Conservation (phyloP, 768 basidiomycete species). For the Leucocoprinus leucothites region DNA sequence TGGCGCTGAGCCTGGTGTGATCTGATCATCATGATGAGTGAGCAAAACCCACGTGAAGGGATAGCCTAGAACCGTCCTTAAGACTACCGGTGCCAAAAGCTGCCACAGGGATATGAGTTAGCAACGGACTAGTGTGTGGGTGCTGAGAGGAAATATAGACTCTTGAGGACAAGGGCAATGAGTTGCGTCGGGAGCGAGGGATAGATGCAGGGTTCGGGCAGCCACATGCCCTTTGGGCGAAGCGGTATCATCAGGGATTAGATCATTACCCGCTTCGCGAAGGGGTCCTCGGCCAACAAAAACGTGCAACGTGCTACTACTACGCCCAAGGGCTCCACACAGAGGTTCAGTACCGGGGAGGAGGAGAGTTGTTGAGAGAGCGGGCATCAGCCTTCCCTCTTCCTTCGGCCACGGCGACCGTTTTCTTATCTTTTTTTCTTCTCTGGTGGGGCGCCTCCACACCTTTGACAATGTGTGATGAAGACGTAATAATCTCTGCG, state of each 20-base stretch:
- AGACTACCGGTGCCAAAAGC: background rate
- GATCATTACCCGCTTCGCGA: background rate
- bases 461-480: background rate
- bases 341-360: no score
- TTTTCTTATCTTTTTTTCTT: background rate
- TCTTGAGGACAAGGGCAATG: background rate
- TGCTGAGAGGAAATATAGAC: background rate
- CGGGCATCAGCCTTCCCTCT: background rate
- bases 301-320: background rate
- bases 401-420: slow-evolving; percentile 8
- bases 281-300: background rate
- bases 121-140: slow-evolving; percentile 9
- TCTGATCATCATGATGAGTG: background rate
- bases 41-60: background rate
- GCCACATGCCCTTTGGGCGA: slow-evolving; percentile 6
- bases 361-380: background rate
- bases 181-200: background rate
- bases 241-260: background rate
- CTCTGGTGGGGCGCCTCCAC: background rate
- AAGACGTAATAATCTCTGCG: slow-evolving; percentile 9
- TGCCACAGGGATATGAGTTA: background rate
- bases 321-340: no score
- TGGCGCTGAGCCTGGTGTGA: no score
- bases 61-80: no score
- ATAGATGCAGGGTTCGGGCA: background rate